A percentile compares a stretch with the other conserved stretches of the same genome.
These are phyloP conservation scores for Arthromyces matolae DNA, from an alignment of 768 basidiomycete species.

Conservation along the genomic window DNA sequence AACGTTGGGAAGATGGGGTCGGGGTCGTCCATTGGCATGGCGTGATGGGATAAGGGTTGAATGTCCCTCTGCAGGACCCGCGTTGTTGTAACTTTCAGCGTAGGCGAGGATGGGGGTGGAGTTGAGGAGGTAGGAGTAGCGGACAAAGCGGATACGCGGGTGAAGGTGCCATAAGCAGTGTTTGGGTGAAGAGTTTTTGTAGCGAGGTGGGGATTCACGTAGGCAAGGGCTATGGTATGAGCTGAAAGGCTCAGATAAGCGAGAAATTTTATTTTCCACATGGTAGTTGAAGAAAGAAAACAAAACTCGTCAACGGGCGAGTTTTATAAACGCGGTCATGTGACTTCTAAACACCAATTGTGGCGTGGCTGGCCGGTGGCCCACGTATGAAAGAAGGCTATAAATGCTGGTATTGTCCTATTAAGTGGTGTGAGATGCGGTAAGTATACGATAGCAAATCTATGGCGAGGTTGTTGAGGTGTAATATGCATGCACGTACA, in stretches of 20 bases:
- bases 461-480: not conserved
- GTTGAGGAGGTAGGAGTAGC: not conserved
- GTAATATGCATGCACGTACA: not conserved
- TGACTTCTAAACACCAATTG: conserved; percentile 2
- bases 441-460: not conserved
- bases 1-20: conserved; percentile 4
- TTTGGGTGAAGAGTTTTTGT: not conserved
- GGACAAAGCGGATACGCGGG: not conserved
- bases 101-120: not conserved
- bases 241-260: not conserved
- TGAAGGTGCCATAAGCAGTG: not conserved
- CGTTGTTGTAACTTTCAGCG: not conserved
- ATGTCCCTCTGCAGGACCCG: no score
- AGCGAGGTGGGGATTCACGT: not conserved
- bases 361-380: no score
- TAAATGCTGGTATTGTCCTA: not conserved
- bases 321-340: conserved; percentile 3
- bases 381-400: no score
- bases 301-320: no score
- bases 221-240: not conserved
- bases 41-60: no score
- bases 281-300: not conserved
- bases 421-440: not conserved
- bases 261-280: not conserved
- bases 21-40: no score